These are phyloP conservation scores for Hypoxylon sp. DNA, from an alignment of 2,329 filamentous ascomycete genomes.

Conservation along the genomic window DNA sequence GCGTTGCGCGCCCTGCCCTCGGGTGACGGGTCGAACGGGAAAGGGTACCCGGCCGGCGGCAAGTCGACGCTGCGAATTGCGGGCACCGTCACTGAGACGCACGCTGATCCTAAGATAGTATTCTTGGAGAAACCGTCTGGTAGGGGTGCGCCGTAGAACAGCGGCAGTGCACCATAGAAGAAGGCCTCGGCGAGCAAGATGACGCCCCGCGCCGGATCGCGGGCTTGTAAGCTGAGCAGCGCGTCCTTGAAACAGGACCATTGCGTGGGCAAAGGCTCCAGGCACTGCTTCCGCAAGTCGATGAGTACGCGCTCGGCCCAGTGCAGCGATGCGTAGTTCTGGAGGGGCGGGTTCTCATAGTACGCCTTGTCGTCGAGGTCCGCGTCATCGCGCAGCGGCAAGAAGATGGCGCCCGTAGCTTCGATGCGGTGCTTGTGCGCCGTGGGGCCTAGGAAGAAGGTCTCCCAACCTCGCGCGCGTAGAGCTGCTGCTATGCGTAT, in stretches of 20 bases:
- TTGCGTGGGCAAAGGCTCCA: slow-evolving; percentile 52
- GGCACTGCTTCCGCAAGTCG: slow-evolving; percentile 51
- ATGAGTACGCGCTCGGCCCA: slow-evolving; percentile 52
- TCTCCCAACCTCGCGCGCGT: slow-evolving; percentile 48
- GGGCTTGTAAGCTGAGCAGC: slow-evolving; percentile 43
- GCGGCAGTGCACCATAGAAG: slow-evolving; percentile 54
- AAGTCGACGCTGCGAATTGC: slow-evolving; percentile 53
- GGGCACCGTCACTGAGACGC: slow-evolving; percentile 55
- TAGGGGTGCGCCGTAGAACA: slow-evolving; percentile 50
- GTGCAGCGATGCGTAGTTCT: slow-evolving; percentile 43
- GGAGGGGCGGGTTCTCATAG: slow-evolving; percentile 46
- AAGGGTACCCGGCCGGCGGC: slow-evolving; percentile 52
- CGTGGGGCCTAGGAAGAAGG: slow-evolving; percentile 54
- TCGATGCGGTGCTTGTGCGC: slow-evolving; percentile 54
- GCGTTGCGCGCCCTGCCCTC: slow-evolving; percentile 46
- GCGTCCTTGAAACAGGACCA: slow-evolving; percentile 52
- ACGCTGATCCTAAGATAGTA: slow-evolving; percentile 46
- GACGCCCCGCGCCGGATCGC: slow-evolving; percentile 41
- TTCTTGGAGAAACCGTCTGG: slow-evolving; percentile 33
- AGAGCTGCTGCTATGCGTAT: slow-evolving; percentile 53
- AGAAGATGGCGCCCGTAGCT: slow-evolving; percentile 50
- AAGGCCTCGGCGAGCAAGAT: slow-evolving; percentile 54
- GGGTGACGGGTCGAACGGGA: slow-evolving; percentile 50
- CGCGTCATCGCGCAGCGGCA: slow-evolving; percentile 51
- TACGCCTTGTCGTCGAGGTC: slow-evolving; percentile 54